phyloP scores from a whole-genome alignment of 2,329 filamentous ascomycete genomes.

The Thelonectria olida region DNA sequence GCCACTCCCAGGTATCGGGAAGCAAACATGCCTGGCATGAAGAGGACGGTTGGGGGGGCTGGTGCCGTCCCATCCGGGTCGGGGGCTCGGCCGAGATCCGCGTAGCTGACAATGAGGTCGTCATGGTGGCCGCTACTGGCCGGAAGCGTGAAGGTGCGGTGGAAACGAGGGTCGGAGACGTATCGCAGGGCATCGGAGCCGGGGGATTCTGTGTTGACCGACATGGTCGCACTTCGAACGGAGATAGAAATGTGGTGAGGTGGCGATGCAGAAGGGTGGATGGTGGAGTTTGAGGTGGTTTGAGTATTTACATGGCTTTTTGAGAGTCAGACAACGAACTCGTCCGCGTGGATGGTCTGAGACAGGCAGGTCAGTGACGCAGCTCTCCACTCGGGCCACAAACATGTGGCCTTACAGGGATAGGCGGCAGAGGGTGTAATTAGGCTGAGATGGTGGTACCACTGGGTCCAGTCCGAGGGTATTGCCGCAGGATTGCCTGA shows the following conservation, averaged over 20 bases:
- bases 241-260: neutral
- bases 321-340: neutral
- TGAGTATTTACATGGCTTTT: neutral
- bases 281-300: neutral
- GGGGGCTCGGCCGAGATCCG: conserved; percentile 37
- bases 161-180: conserved; percentile 39
- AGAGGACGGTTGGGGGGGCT: conserved; percentile 37
- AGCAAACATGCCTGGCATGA: conserved; percentile 43
- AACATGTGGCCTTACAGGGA: neutral
- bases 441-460: neutral
- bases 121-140: conserved; percentile 25
- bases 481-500: no score
- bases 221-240: neutral
- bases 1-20: conserved; percentile 39
- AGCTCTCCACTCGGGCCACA: neutral
- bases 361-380: neutral
- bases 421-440: neutral
- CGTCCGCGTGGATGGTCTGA: neutral
- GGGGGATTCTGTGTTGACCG: neutral
- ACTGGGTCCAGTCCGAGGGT: no score
- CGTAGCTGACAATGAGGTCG: conserved; percentile 38
- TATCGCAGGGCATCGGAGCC: conserved; percentile 11
- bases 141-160: conserved; percentile 37
- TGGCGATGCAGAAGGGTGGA: neutral
- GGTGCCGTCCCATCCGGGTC: neutral